Percentiles rank a stretch among this genome's conserved stretches.
Evolutionary conservation across 225 moss, liverwort and hornwort genomes (phyloP).

Genomic region (Neckera pumila): DNA sequence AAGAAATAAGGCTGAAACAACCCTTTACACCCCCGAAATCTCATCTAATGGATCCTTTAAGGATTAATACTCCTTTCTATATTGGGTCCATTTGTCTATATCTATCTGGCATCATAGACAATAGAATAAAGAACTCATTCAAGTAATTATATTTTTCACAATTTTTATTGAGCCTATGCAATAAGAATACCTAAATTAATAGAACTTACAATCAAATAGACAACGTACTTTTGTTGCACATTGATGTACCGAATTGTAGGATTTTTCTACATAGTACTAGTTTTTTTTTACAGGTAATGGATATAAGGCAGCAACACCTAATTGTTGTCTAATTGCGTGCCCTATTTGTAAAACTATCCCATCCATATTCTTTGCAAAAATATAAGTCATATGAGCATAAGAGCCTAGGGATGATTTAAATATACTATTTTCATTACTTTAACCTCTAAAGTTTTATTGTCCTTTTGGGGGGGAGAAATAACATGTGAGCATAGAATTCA

Average conservation of each 20-base stretch:
- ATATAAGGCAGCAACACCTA: neutral
- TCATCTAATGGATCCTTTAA: too few relatives aligned
- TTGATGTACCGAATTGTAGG: neutral
- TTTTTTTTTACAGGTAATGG: neutral
- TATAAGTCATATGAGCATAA: fast-evolving
- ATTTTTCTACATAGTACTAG: neutral
- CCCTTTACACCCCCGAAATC: too few relatives aligned
- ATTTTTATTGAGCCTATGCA: neutral
- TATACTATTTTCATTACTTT: neutral
- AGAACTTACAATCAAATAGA: fast-evolving
- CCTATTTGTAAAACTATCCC: neutral
- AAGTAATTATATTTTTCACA: neutral
- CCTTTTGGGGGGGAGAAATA: too few relatives aligned
- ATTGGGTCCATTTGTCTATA: fast-evolving
- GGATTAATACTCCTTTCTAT: too few relatives aligned
- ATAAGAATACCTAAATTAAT: neutral
- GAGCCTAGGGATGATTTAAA: neutral
- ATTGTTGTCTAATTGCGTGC: too few relatives aligned
- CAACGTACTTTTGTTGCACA: neutral
- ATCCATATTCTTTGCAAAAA: fast-evolving
- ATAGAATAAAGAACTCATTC: neutral
- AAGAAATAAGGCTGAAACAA: too few relatives aligned
- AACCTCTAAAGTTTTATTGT: too few relatives aligned
- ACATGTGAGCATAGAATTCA: too few relatives aligned
- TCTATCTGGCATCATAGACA: fast-evolving